Evolutionary conservation across 2,329 filamentous ascomycete species (phyloP), one percentile per base, ranked within the genome.

Genomic region (Ophiosphaerella korrae): DNA sequence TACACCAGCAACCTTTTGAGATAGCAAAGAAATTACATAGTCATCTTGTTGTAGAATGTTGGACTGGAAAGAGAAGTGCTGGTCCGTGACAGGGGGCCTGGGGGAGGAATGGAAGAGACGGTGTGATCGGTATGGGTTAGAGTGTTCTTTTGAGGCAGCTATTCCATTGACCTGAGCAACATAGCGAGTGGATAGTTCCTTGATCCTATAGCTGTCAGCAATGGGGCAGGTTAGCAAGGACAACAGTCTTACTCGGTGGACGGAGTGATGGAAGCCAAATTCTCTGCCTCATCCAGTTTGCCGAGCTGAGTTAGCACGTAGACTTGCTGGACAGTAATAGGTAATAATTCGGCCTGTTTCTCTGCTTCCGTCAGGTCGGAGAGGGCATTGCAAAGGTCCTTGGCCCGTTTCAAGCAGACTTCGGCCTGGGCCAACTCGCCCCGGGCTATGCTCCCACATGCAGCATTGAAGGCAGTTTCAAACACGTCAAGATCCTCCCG

Each of bases 381-480:
- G 11, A 88, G 82, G 4, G 83, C 83, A 68, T 88, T 85, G 68
- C 90, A 94, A 16, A 93, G 77, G 59, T 86, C 83, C 60, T 82
- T 82, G 2, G 90, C 86, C 46, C 87, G 81, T 73, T 87, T 88
- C 52, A 94, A 75, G 49, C 92, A 78, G 21, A 87, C 77, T 18
- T 84, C 80, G 1, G 85, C 89, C 58, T 85, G 82, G 4, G 75
- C 80, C 33, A 89, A 77, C 60, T 89, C 86, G 7, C 85, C 87
- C 40, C 84, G 80, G 12, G 88, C 88, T 62, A 94, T 86, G 69
- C 84, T 85, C 16, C 81, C 81, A 70, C 89, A 93, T 7, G 89
- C 90, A 21, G 85, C 82, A 71, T 95, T 95, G 75, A 90, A 95
- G 9, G 88, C 87, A 23, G 88, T 87, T 76, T 94, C 90, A 62